phyloP scores from a whole-genome alignment of 2,329 filamentous ascomycete genomes.

The Berkeleyomyces rouxiae region DNA sequence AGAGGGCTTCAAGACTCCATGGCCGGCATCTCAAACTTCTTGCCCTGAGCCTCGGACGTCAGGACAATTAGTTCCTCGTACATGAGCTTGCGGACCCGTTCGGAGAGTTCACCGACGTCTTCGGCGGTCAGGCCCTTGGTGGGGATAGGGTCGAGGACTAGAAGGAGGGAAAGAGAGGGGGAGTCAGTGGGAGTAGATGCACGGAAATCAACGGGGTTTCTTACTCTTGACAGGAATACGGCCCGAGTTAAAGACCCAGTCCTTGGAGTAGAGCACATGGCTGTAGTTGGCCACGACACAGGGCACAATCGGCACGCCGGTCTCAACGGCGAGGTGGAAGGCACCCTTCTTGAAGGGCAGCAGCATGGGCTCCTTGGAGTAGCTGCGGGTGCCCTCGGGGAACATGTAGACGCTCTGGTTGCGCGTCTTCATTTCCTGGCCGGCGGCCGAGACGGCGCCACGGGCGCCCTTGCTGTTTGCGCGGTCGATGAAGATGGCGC shows the following conservation, averaged over 20 bases:
- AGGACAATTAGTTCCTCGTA: slow-evolving; percentile 44
- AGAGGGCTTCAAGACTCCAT: neutral
- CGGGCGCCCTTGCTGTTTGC: slow-evolving; percentile 68
- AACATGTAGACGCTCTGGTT: slow-evolving; percentile 73
- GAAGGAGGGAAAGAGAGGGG: neutral
- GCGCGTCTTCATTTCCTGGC: slow-evolving; percentile 56
- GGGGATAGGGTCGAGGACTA: slow-evolving; percentile 65
- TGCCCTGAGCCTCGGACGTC: slow-evolving; percentile 33
- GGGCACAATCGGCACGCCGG: slow-evolving; percentile 82
- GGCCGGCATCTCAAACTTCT: slow-evolving; percentile 14
- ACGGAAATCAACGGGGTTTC: slow-evolving; percentile 15
- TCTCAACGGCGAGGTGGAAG: slow-evolving; percentile 89
- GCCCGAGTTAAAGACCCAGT: slow-evolving; percentile 48
- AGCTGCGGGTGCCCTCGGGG: slow-evolving; percentile 84
- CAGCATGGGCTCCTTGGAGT: slow-evolving; percentile 62
- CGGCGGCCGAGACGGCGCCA: slow-evolving; percentile 70
- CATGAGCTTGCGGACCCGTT: slow-evolving; percentile 58
- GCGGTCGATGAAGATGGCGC: slow-evolving; percentile 90
- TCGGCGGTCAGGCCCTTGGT: slow-evolving; percentile 55
- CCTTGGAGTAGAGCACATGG: slow-evolving; percentile 50
- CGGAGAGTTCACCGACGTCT: slow-evolving; percentile 61
- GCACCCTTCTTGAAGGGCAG: slow-evolving; percentile 98
- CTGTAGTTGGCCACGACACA: slow-evolving; percentile 69
- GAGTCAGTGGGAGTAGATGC: neutral
- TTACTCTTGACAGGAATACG: slow-evolving; percentile 59